Percentiles rank a stretch among this genome's conserved stretches.
Conservation (phyloP, 257 asterid genomes). For the Asclepias syriaca region DNA sequence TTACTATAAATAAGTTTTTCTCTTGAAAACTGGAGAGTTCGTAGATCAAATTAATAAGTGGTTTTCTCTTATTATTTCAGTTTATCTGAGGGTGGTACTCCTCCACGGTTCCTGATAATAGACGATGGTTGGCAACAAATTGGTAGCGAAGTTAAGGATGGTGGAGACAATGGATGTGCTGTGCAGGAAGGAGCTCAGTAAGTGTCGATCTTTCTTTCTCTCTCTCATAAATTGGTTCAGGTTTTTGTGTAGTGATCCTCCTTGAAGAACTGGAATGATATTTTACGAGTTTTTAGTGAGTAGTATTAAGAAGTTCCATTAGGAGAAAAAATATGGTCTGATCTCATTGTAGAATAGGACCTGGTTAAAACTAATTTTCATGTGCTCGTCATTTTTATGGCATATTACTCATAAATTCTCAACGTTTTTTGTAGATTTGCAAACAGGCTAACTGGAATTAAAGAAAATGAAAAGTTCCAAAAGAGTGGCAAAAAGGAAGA, state of each 20-base stretch:
- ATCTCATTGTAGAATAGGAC: not conserved
- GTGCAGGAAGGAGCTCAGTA: slow-evolving; percentile 88
- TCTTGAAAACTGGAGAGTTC: not conserved
- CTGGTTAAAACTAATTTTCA: no score
- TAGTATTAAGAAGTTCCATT: not conserved
- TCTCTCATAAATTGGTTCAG: not conserved
- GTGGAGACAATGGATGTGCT: slow-evolving; percentile 31
- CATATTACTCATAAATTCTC: not conserved
- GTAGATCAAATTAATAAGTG: slow-evolving; percentile 9
- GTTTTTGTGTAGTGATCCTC: not conserved
- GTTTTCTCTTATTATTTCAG: slow-evolving; percentile 29
- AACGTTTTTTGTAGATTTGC: slow-evolving; percentile 58
- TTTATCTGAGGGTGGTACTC: slow-evolving; percentile 84
- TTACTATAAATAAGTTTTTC: not conserved
- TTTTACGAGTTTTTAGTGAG: not conserved
- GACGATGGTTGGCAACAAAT: slow-evolving; percentile 99
- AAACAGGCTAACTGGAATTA: slow-evolving; percentile 75
- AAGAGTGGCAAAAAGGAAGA: slow-evolving; percentile 38
- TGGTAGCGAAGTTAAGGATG: slow-evolving; percentile 56
- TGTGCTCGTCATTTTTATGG: not conserved
- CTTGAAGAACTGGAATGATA: not conserved
- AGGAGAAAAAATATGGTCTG: not conserved
- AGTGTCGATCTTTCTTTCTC: slow-evolving; percentile 12
- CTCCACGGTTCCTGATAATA: slow-evolving; percentile 87
- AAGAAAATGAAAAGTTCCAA: slow-evolving; percentile 75